These are phyloP conservation scores for Elsinoe ampelina DNA, from an alignment of 2,329 filamentous ascomycete genomes.

Conservation along the genomic window DNA sequence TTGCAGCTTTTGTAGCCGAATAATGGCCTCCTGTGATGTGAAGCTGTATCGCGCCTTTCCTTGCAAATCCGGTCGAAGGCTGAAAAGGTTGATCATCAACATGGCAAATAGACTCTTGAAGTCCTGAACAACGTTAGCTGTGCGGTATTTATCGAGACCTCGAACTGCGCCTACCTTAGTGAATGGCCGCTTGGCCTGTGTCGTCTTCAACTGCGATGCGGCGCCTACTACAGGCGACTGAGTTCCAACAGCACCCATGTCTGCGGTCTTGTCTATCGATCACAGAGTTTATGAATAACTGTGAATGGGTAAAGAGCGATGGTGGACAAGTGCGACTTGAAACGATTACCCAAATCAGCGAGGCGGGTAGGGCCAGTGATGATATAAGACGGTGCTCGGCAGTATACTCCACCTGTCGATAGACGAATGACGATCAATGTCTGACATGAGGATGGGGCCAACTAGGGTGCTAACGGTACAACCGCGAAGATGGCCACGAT, in stretches of 20 bases:
- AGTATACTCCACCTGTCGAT: background rate
- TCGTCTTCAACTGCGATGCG: background rate
- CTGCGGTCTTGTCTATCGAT: background rate
- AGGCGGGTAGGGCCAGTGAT: background rate
- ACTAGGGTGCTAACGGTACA: background rate
- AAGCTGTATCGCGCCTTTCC: background rate
- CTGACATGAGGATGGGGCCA: background rate
- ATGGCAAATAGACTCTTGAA: constrained; percentile 1
- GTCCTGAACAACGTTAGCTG: background rate
- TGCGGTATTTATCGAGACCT: background rate
- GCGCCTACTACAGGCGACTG: background rate
- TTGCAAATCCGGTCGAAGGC: background rate
- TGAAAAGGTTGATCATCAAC: constrained; percentile 3
- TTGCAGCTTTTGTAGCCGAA: background rate
- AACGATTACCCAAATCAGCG: background rate
- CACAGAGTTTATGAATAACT: background rate
- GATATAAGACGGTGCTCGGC: background rate
- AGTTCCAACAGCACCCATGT: background rate
- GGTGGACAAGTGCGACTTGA: background rate
- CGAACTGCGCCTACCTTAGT: background rate
- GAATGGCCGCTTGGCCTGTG: background rate
- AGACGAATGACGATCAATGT: background rate
- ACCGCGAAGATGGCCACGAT: background rate
- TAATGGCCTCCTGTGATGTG: background rate
- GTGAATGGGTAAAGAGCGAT: background rate